Percentiles rank a stretch among this genome's conserved stretches.
phyloP scores from a whole-genome alignment of 2,329 filamentous ascomycete genomes.

The Juglanconis sp. region DNA sequence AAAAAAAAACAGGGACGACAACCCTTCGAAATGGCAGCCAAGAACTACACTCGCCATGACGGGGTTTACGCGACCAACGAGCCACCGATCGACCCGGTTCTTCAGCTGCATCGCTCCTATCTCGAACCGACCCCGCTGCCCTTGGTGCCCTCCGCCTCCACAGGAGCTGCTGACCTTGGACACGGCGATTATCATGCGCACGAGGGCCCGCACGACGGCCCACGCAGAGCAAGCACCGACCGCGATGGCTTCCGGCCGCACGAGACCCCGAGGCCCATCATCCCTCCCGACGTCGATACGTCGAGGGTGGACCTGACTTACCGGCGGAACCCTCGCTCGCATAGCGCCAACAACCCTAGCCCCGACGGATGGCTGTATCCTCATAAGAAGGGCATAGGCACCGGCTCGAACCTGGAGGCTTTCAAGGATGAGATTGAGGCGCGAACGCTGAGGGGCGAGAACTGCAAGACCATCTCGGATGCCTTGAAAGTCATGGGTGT shows the following conservation, averaged over 20 bases:
- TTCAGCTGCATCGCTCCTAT: not conserved
- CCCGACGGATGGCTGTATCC: conserved; percentile 13
- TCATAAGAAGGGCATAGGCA: conserved; percentile 16
- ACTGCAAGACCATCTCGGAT: conserved; percentile 21
- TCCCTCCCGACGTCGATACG: not conserved
- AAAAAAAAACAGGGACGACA: not conserved
- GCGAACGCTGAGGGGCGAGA: conserved; percentile 20
- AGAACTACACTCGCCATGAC: not conserved
- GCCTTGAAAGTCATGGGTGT: conserved; percentile 19
- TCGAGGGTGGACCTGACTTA: conserved; percentile 9
- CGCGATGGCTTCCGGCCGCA: not conserved
- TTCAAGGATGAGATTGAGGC: conserved; percentile 20
- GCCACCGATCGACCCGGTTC: not conserved
- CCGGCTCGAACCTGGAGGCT: conserved; percentile 14
- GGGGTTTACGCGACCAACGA: not conserved
- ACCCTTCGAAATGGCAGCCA: not conserved
- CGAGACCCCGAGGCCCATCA: not conserved
- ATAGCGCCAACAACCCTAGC: conserved; percentile 11
- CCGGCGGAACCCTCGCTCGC: not conserved
- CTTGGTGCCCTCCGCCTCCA: not conserved
- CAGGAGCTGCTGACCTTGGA: not conserved
- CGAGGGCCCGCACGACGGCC: not conserved
- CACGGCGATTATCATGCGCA: not conserved
- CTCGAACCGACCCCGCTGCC: not conserved
- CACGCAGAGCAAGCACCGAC: not conserved